Percentiles rank a stretch among this genome's conserved stretches.
Evolutionary conservation across 805 yeast genomes (phyloP).

Genomic region (Candida patagonica): DNA sequence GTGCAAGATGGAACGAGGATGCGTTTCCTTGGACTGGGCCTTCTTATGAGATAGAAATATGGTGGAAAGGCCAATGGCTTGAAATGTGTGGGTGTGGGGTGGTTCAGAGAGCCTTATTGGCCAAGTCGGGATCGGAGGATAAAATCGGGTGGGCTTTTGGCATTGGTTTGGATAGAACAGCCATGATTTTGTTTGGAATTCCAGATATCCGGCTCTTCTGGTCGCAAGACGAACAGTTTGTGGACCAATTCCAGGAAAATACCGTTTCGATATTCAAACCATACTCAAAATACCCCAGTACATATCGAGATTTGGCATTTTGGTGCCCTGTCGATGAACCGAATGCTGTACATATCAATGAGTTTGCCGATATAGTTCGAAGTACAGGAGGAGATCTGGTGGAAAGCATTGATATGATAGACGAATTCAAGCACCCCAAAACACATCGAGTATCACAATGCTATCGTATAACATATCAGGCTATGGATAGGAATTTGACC

Average conservation of each 20-base stretch:
- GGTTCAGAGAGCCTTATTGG: conserved; percentile 67
- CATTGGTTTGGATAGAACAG: conserved; percentile 86
- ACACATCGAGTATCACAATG: conserved; percentile 70
- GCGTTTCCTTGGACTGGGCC: conserved; percentile 99
- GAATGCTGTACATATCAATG: conserved; percentile 60
- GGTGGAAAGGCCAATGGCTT: conserved; percentile 98
- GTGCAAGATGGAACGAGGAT: conserved; percentile 89
- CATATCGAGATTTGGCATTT: conserved; percentile 80
- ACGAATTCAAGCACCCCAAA: conserved; percentile 79
- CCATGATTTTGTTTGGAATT: conserved; percentile 89
- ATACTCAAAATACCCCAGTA: conserved; percentile 84
- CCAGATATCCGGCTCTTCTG: conserved; percentile 94
- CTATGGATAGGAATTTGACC: conserved; percentile 88
- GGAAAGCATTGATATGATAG: conserved; percentile 72
- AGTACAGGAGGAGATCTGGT: conserved; percentile 74
- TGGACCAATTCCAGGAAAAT: conserved; percentile 58
- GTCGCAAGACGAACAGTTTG: conserved; percentile 74
- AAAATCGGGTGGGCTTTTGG: conserved; percentile 97
- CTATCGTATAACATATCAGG: conserved; percentile 85
- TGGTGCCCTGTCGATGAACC: conserved; percentile 53
- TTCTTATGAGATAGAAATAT: conserved; percentile 95
- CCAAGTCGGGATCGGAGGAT: conserved; percentile 55
- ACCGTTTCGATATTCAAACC: conserved; percentile 68
- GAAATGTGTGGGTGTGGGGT: conserved; percentile 96
- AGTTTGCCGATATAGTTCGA: conserved; percentile 88